Percentiles rank a stretch among this genome's conserved stretches.
phyloP scores from a whole-genome alignment of 202 grass and related monocot genomes.

The Schoenoplectus triqueter region DNA sequence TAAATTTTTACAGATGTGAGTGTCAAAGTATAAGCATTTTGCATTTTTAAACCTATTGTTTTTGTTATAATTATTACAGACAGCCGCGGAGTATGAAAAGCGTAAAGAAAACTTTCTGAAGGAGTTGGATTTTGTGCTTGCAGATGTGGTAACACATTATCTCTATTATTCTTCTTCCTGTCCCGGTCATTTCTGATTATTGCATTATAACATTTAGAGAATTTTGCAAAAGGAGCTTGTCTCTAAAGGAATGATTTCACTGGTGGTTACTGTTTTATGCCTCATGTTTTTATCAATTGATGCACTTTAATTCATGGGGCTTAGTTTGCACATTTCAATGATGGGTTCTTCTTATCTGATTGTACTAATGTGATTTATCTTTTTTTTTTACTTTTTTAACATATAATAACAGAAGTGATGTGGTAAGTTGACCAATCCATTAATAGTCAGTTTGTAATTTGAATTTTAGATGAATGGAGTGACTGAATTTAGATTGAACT shows the following conservation, averaged over 20 bases:
- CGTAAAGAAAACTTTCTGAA: constrained; percentile 81
- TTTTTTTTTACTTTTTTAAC: background rate
- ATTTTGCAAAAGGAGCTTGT: background rate
- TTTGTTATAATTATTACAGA: constrained; percentile 46
- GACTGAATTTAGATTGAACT: background rate
- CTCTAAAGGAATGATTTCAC: constrained; percentile 1
- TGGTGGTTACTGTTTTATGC: background rate
- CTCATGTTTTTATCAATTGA: background rate
- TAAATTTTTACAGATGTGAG: too few species aligned
- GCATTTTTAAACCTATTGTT: background rate
- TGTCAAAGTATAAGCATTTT: too few species aligned
- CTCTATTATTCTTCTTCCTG: constrained; percentile 33
- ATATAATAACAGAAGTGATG: background rate
- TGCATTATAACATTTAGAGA: constrained; percentile 22
- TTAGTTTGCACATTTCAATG: background rate
- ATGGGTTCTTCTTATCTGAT: background rate
- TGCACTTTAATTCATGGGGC: background rate
- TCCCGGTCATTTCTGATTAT: constrained; percentile 9
- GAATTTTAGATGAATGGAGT: background rate
- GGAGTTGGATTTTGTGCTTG: constrained; percentile 83
- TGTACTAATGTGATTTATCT: background rate
- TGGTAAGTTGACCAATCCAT: background rate
- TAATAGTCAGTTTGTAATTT: background rate
- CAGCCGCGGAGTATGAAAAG: constrained; percentile 69
- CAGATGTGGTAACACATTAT: constrained; percentile 75